These are phyloP conservation scores for Monosporascus ibericus DNA, from an alignment of 2,329 filamentous ascomycete genomes.

Conservation along the genomic window DNA sequence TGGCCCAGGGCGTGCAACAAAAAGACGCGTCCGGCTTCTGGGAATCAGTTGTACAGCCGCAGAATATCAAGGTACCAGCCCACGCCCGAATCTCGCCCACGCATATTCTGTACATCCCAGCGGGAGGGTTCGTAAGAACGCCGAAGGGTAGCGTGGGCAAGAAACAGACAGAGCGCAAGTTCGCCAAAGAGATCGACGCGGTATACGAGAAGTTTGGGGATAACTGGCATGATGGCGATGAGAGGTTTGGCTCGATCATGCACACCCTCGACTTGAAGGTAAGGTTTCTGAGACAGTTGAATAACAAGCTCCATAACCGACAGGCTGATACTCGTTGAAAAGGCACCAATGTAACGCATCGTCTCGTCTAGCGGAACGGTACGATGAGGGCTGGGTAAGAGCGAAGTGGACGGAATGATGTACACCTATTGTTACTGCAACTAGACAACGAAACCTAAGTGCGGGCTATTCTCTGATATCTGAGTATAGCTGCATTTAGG, in stretches of 20 bases:
- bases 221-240: conserved; percentile 11
- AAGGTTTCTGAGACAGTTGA: neutral
- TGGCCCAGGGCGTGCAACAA: conserved; percentile 1
- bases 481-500: too few relatives aligned
- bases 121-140: conserved; percentile 8
- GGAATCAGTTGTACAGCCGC: conserved; percentile 8
- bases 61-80: conserved; percentile 9
- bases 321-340: too few relatives aligned
- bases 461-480: too few relatives aligned
- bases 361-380: too few relatives aligned
- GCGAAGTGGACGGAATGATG: too few relatives aligned
- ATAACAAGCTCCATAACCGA: too few relatives aligned
- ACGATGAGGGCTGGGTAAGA: too few relatives aligned
- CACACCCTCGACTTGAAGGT: neutral
- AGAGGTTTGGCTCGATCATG: neutral
- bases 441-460: too few relatives aligned
- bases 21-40: conserved; percentile 7
- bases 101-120: conserved; percentile 11
- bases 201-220: conserved; percentile 12
- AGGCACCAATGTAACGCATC: too few relatives aligned
- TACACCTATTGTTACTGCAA: too few relatives aligned
- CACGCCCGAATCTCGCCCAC: conserved; percentile 13
- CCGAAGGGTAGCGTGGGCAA: conserved; percentile 12
- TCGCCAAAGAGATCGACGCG: conserved; percentile 9
- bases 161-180: conserved; percentile 9